phyloP scores from a whole-genome alignment of 1,284 basidiomycete genomes.

The Ustilago trichophora region DNA sequence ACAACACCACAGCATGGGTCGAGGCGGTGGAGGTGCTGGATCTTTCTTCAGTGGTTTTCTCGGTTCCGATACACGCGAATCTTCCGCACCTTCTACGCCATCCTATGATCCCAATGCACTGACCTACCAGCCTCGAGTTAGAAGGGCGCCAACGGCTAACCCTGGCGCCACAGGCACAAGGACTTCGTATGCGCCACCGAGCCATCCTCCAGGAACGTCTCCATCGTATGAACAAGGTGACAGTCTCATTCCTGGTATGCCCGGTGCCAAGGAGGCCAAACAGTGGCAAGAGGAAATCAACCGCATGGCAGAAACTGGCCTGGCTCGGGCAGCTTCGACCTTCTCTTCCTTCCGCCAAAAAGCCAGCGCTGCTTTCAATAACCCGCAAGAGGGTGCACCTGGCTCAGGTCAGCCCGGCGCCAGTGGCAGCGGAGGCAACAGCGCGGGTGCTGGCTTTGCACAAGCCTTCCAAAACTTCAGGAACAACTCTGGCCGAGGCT shows the following conservation, averaged over 20 bases:
- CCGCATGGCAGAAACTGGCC: conserved; percentile 50
- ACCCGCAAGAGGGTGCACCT: conserved; percentile 12
- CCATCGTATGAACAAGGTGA: conserved; percentile 22
- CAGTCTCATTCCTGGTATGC: conserved; percentile 45
- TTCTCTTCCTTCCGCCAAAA: conserved; percentile 52
- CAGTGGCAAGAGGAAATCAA: conserved; percentile 60
- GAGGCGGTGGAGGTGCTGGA: conserved; percentile 39
- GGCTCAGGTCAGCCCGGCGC: conserved; percentile 8
- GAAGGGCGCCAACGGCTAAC: conserved; percentile 4
- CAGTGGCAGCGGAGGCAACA: not conserved
- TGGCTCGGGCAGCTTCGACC: conserved; percentile 52
- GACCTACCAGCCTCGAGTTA: conserved; percentile 53
- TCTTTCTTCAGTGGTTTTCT: conserved; percentile 41
- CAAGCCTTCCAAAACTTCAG: conserved; percentile 36
- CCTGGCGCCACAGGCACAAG: conserved; percentile 12
- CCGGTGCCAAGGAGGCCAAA: conserved; percentile 57
- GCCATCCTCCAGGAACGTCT: conserved; percentile 5
- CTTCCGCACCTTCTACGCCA: conserved; percentile 9
- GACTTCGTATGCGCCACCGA: conserved; percentile 10
- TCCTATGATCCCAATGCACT: conserved; percentile 53
- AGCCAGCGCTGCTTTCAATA: conserved; percentile 45
- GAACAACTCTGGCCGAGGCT: conserved; percentile 9
- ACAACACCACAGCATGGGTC: conserved; percentile 13
- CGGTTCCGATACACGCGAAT: conserved; percentile 11
- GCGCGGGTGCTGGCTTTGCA: conserved; percentile 16